Percentiles rank a stretch among this genome's conserved stretches.
Conservation (phyloP, 495 filamentous ascomycete species). For the Hypoxylon cercidicola region DNA sequence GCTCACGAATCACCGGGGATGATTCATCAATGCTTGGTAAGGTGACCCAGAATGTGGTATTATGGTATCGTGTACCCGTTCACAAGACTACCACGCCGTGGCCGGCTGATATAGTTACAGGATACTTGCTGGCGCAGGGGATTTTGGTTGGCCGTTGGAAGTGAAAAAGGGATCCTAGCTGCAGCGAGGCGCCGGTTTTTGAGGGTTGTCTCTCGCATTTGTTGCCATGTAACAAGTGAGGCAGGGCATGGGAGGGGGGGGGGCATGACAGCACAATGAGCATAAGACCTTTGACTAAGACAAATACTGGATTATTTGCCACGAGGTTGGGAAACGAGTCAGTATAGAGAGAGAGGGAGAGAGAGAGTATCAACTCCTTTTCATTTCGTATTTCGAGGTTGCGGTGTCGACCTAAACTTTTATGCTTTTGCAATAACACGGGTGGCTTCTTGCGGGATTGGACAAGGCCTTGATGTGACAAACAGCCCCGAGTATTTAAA, state of each 20-base stretch:
- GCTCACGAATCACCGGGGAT: slow-evolving; percentile 27
- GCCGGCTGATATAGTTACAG: slow-evolving; percentile 33
- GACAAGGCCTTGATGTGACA: not conserved
- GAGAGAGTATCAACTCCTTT: too few relatives aligned
- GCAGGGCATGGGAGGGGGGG: slow-evolving; percentile 1
- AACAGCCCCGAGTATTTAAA: too few relatives aligned
- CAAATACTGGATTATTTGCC: slow-evolving; percentile 21
- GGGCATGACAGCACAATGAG: slow-evolving; percentile 14
- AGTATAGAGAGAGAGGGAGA: too few relatives aligned
- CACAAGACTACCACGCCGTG: slow-evolving; percentile 30
- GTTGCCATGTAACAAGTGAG: slow-evolving; percentile 12
- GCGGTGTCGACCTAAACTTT: slow-evolving; percentile 1
- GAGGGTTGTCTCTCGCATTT: slow-evolving; percentile 33
- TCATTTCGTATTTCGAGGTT: slow-evolving; percentile 20
- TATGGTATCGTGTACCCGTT: slow-evolving; percentile 29
- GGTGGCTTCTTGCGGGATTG: not conserved
- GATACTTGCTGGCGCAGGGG: slow-evolving; percentile 23
- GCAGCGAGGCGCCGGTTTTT: slow-evolving; percentile 32
- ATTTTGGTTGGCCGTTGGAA: slow-evolving; percentile 34
- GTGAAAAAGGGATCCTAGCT: slow-evolving; percentile 36
- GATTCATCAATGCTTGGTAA: slow-evolving; percentile 30
- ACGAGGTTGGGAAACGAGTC: slow-evolving; percentile 34
- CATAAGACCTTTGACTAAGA: slow-evolving; percentile 16
- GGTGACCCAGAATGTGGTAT: slow-evolving; percentile 31
- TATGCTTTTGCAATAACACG: not conserved